Conservation (phyloP, 306 rosid species). For the Vigna hirtella region DNA sequence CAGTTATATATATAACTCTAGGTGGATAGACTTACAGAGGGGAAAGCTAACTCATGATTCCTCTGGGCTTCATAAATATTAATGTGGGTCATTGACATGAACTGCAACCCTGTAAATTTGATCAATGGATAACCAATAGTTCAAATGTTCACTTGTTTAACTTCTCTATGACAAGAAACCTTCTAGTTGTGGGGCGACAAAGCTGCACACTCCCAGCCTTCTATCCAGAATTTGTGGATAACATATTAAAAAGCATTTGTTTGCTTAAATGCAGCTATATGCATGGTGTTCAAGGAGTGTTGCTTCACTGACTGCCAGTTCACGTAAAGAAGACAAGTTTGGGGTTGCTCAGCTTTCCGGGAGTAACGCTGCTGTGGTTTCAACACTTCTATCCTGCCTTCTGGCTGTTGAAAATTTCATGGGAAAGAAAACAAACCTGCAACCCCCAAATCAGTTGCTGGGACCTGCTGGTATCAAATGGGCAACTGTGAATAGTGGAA, state of each 20-base stretch:
- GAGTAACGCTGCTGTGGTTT: constrained; percentile 77
- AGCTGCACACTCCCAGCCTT: constrained; percentile 10
- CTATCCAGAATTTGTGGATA: constrained; percentile 1
- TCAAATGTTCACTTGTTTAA: neutral
- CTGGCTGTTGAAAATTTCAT: constrained; percentile 85
- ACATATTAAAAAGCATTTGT: constrained; percentile 28
- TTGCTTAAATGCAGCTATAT: constrained; percentile 62
- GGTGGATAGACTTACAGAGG: constrained; percentile 2
- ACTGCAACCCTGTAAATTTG: neutral
- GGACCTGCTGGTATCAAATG: constrained; percentile 86
- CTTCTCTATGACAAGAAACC: constrained; percentile 14
- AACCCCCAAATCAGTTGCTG: constrained; percentile 62
- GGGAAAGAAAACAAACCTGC: constrained; percentile 90
- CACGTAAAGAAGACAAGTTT: constrained; percentile 73
- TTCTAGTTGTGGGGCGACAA: neutral
- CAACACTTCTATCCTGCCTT: constrained; percentile 83
- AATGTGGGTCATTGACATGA: constrained; percentile 1
- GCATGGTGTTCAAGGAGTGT: constrained; percentile 85
- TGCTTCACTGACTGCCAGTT: constrained; percentile 76
- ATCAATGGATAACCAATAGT: neutral
- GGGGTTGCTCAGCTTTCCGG: constrained; percentile 96
- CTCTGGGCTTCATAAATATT: neutral
- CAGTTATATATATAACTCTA: neutral
- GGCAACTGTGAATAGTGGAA: constrained; percentile 71
- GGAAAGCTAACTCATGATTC: constrained; percentile 8